Base-by-base conservation (phyloP, 345 rosid species). In the Brassica cretica region DNA sequence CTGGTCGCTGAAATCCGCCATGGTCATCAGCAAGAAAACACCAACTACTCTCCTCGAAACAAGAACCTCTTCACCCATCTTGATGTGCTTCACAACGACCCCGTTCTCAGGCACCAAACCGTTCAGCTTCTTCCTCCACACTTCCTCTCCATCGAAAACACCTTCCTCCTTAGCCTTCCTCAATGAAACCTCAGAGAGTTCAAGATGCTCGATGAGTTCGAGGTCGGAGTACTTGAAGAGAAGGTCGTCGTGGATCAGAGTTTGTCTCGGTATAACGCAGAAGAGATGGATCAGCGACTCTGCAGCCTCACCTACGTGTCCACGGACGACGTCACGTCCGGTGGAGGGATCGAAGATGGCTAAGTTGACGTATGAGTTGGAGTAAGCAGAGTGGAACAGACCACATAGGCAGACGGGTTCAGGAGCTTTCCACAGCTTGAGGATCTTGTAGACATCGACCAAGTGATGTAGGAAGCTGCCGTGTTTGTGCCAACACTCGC, bases 401-500 rank as follows among this genome's bases (percentile, higher is more conserved):
- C 99, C 98, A 30, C 99, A 91, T 14, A 93, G 97, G 73, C 98
- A 91, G 67, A 93, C 91, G 46, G 86, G 75, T 3, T 89, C 96
- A 0, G 93, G 93, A 30, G 91, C 94, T 51, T 80, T 86, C 99
- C 99, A 95, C 1, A 91, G 74, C 79, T 86, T 89, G 55, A 93
- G 97, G 51, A 95, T 84, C 8, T 93, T 90, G 81, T 95, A 90
- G 35, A 93, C 86, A 71, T 95, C 96, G 10, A 93, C 64, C 10
- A 95, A 84, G 82, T 95, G 99, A 5, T 95, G 88, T 1, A 95
- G 83, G 82, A 95, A 95, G 86, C 90, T 93, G 18, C 98, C 98
- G 76, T 93, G 98, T 80, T 95, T 95, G 86, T 95, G 98, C 98
- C 98, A 95, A 84, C 99, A 95, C 89, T 95, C 99, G 5, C 98